phyloP scores from a whole-genome alignment of 345 rosid genomes.

The Populus alba region DNA sequence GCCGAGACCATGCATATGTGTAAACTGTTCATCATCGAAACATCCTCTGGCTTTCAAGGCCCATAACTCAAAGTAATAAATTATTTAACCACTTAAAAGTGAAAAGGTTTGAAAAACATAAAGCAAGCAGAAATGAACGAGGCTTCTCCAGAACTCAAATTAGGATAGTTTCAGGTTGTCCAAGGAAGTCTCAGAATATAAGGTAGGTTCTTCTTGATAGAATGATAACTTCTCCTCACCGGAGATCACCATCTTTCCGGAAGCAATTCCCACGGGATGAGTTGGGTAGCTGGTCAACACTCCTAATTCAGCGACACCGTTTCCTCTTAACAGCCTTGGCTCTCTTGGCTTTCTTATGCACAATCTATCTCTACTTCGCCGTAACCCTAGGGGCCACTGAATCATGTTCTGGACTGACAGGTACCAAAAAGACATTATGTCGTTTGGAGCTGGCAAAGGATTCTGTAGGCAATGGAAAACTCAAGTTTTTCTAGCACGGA shows the following conservation, averaged over 20 bases:
- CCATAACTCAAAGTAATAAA: neutral
- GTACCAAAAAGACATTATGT: conserved; percentile 60
- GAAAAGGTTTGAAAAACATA: no score
- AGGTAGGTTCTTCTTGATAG: conserved; percentile 73
- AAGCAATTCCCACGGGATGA: conserved; percentile 68
- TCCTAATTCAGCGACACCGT: conserved; percentile 72
- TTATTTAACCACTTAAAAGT: no score
- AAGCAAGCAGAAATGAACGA: no score
- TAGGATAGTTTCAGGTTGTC: conserved; percentile 7
- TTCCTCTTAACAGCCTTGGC: conserved; percentile 77
- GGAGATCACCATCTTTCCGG: conserved; percentile 62
- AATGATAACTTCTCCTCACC: conserved; percentile 65
- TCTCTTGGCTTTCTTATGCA: conserved; percentile 77
- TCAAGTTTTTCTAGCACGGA: conserved; percentile 22
- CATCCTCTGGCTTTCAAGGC: neutral
- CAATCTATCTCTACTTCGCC: conserved; percentile 87
- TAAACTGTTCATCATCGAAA: neutral
- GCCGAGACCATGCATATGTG: neutral
- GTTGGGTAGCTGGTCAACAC: conserved; percentile 71
- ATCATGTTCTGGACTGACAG: conserved; percentile 68
- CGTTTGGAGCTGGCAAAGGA: conserved; percentile 45
- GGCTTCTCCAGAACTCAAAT: neutral
- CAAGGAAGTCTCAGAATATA: neutral
- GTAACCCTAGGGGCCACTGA: conserved; percentile 63
- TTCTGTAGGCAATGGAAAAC: conserved; percentile 21